Conservation (phyloP, 2,329 filamentous ascomycete genomes). For the Verticillium tricorpus region DNA sequence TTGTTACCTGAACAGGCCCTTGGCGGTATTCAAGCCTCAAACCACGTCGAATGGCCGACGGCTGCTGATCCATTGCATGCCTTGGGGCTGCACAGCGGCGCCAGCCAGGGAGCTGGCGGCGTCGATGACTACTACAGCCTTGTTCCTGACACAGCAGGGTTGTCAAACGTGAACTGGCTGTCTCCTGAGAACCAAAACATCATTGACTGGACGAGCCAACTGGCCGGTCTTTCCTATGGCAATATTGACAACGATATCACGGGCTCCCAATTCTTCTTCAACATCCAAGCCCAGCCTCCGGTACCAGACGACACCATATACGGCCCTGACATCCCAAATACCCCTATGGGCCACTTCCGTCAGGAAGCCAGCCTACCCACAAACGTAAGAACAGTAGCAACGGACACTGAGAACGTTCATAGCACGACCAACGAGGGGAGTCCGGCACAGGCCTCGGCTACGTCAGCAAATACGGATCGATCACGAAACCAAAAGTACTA, state of each 20-base stretch:
- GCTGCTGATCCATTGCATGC: neutral
- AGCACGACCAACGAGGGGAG: neutral
- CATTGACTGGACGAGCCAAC: neutral
- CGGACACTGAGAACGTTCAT: neutral
- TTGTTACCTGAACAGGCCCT: neutral
- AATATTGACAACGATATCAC: neutral
- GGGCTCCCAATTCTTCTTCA: neutral
- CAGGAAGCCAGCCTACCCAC: neutral
- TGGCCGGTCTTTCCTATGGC: neutral
- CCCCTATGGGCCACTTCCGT: too few species aligned
- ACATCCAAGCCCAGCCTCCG: neutral
- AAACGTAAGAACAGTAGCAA: neutral
- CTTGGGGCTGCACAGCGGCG: neutral
- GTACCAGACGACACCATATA: neutral
- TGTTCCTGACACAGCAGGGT: neutral
- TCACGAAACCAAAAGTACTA: neutral
- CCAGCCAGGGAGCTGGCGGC: neutral
- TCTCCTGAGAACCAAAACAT: conserved; percentile 5
- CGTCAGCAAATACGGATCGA: neutral
- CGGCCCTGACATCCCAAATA: neutral
- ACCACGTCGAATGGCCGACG: neutral
- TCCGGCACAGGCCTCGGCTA: neutral
- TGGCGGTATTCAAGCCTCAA: neutral
- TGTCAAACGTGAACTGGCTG: conserved; percentile 9
- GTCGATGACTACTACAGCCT: neutral